A percentile compares a stretch with the other conserved stretches of the same genome.
Conservation (phyloP, 2,329 filamentous ascomycete genomes). For the Phaeosphaeria sp. region DNA sequence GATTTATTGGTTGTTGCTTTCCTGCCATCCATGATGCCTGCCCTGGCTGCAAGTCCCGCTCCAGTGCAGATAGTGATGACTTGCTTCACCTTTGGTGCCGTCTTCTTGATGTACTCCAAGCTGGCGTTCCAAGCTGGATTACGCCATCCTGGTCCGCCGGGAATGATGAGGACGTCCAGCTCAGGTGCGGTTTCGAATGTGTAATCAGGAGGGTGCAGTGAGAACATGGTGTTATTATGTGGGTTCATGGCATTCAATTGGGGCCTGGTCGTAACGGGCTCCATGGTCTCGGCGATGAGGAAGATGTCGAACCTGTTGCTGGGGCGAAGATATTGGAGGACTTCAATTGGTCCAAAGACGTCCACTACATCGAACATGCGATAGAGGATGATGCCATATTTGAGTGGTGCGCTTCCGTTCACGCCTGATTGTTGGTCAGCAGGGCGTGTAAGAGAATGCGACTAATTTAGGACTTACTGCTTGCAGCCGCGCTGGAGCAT, state of each 20-base stretch:
- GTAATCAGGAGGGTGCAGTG: constrained; percentile 54
- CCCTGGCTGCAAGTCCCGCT: constrained; percentile 61
- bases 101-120: constrained; percentile 56
- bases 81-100: constrained; percentile 59
- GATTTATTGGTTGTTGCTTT: constrained; percentile 54
- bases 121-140: constrained; percentile 38
- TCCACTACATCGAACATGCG: constrained; percentile 37
- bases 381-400: constrained; percentile 37
- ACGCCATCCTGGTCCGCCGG: constrained; percentile 63
- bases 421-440: constrained; percentile 4
- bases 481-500: neutral
- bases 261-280: constrained; percentile 35
- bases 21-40: constrained; percentile 66
- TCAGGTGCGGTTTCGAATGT: constrained; percentile 61
- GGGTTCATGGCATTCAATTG: constrained; percentile 28
- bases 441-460: neutral
- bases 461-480: neutral
- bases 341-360: constrained; percentile 51
- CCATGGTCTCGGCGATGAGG: constrained; percentile 32
- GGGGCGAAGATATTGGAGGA: constrained; percentile 43
- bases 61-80: constrained; percentile 72
- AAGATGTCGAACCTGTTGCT: constrained; percentile 29
- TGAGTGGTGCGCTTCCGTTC: constrained; percentile 20
- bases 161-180: constrained; percentile 69
- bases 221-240: constrained; percentile 37